Evolutionary conservation across 2,329 filamentous ascomycete genomes (phyloP).

Genomic region (Aspergillus novoparasiticus): DNA sequence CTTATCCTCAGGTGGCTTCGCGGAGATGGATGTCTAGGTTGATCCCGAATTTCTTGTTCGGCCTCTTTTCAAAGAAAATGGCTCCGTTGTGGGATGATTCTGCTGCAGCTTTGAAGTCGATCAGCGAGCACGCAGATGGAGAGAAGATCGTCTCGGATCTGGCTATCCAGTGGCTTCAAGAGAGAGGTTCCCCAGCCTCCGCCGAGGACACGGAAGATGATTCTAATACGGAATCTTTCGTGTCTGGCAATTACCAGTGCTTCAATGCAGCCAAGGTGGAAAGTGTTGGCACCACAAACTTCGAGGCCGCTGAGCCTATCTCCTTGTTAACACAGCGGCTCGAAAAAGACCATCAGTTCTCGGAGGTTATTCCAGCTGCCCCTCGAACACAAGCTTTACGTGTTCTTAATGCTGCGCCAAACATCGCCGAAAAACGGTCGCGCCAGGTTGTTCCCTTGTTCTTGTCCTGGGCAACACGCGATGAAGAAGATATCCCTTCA

Average conservation of each 20-base stretch:
- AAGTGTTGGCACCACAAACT: constrained; percentile 54
- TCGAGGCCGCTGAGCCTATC: constrained; percentile 56
- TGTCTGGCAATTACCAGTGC: constrained; percentile 72
- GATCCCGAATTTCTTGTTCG: constrained; percentile 82
- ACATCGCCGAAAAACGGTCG: constrained; percentile 81
- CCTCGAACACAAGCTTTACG: constrained; percentile 78
- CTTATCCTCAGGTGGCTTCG: constrained; percentile 62
- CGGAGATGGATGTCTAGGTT: constrained; percentile 69
- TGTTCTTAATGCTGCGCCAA: constrained; percentile 72
- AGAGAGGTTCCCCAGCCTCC: constrained; percentile 28
- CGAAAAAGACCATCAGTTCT: constrained; percentile 58
- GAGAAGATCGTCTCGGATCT: constrained; percentile 73
- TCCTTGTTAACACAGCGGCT: constrained; percentile 66
- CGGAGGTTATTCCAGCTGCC: constrained; percentile 42
- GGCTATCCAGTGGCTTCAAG: constrained; percentile 74
- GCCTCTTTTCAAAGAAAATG: constrained; percentile 81
- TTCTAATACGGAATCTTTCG: constrained; percentile 24
- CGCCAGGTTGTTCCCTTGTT: constrained; percentile 83
- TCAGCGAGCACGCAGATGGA: constrained; percentile 69
- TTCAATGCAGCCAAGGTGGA: constrained; percentile 68
- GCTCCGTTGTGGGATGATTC: constrained; percentile 87
- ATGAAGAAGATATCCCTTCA: constrained; percentile 44
- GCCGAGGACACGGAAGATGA: constrained; percentile 30
- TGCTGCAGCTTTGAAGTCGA: constrained; percentile 71
- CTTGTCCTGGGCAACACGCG: constrained; percentile 72